Evolutionary conservation across 176 grass and related monocot species (phyloP).

Genomic region (Carex pumila): DNA sequence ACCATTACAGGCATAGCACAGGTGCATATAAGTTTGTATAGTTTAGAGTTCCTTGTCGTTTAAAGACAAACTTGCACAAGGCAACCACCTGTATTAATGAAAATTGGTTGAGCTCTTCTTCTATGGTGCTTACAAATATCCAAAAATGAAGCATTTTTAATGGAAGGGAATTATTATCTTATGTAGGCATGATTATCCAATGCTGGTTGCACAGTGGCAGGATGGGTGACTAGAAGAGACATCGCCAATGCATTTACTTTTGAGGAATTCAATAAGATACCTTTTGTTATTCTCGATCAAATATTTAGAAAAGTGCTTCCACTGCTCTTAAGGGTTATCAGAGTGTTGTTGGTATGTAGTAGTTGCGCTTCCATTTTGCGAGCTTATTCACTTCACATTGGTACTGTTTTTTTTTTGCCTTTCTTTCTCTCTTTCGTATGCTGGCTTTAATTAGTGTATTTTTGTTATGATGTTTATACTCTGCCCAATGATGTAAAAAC

Average conservation of each 20-base stretch:
- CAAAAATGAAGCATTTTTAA: not conserved
- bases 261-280: constrained; percentile 86
- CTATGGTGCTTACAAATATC: not conserved
- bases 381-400: not conserved
- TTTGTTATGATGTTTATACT: not conserved
- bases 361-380: not conserved
- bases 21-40: not conserved
- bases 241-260: constrained; percentile 50
- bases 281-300: not conserved
- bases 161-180: not conserved
- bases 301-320: not conserved
- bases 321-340: not conserved
- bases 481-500: not conserved
- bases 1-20: not conserved
- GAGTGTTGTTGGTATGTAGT: not conserved
- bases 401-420: not conserved
- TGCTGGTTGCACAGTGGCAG: constrained; percentile 84
- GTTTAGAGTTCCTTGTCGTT: not conserved
- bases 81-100: not conserved
- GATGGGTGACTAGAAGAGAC: constrained; percentile 80
- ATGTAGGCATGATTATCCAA: constrained; percentile 76
- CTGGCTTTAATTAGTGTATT: not conserved
- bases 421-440: not conserved
- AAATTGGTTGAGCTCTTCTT: not conserved
- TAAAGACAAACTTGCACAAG: not conserved